A percentile compares a stretch with the other conserved stretches of the same genome.
Evolutionary conservation across 2,329 filamentous ascomycete species (phyloP).

Genomic region (Magnaporthiopsis rhizophila): DNA sequence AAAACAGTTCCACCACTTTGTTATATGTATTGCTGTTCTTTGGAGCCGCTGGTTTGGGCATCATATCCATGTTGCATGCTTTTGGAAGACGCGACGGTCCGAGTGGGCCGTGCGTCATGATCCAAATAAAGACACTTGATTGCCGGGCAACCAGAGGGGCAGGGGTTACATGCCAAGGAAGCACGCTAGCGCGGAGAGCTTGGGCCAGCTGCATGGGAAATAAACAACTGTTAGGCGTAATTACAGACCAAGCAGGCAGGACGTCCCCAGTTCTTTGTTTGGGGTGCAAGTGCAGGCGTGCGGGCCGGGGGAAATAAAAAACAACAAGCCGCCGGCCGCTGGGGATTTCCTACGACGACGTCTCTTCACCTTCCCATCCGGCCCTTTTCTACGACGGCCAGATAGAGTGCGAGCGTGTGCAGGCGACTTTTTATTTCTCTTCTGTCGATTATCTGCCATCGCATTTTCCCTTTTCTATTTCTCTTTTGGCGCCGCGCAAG

Average conservation of each 20-base stretch:
- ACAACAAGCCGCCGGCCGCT: not conserved
- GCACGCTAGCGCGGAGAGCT: not conserved
- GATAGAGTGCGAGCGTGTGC: not conserved
- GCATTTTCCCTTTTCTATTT: not conserved
- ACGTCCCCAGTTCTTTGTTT: not conserved
- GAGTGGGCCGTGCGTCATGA: not conserved
- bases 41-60: no score
- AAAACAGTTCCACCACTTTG: no score
- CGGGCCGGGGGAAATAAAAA: not conserved
- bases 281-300: not conserved
- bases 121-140: not conserved
- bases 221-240: slow-evolving; percentile 1
- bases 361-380: not conserved
- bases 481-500: not conserved
- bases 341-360: not conserved
- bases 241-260: not conserved
- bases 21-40: not conserved
- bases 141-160: not conserved
- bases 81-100: not conserved
- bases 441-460: not conserved
- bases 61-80: not conserved
- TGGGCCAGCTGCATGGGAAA: slow-evolving; percentile 1
- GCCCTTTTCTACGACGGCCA: not conserved
- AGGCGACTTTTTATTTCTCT: not conserved
- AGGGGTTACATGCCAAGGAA: not conserved